Evolutionary conservation across 495 filamentous ascomycete species (phyloP), one percentile per base, ranked within the genome.

Genomic region (Tetracladium setigerum): DNA sequence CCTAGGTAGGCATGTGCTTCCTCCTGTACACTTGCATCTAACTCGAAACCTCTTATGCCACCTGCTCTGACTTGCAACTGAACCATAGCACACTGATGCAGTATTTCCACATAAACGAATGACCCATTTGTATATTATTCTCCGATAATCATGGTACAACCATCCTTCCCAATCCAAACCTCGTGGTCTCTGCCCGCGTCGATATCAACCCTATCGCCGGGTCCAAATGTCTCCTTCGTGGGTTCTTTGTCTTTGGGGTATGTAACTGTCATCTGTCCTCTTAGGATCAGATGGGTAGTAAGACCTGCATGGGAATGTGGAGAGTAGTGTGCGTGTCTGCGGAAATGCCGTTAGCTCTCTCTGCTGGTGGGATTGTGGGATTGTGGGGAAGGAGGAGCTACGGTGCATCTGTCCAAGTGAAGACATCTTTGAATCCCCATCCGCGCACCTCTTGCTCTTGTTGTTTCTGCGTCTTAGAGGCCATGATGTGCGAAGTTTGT

Each of bases 61-160:
- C 22, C 7, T 27, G 3, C 22, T 3, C 7, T 3, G 22, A 27
- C 22, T 27, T 27, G 7, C 22, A 3, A 7, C 7, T 7, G 22
- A 27, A 7, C 7, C 22, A 27, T 7, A 27, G 22, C 3, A 3
- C 3, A 27, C 7, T 7, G 22, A 7, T 3, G 22, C 22, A 27
- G 22, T 27, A 27, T 27, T 27, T 7, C 22, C 3, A 27, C 22
- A 27, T 3, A 27, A 27, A 3, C 3, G 22, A 3, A 27, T n/a
- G n/a, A n/a, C n/a, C n/a, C n/a, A n/a, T 22, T 2, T 34, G 32
- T 46, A 27, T 32, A 32, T 67, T 61, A 88, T 61, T 89, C 86
- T 15, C 88, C 88, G 63, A 92, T 88, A 16, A 91, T 84, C 69
- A 87, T 89, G 33, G 85, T 88, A 66, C 88, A 94, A 0, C 88